Evolutionary conservation across 805 yeast species (phyloP).

Genomic region (Kuraishia hungarica): DNA sequence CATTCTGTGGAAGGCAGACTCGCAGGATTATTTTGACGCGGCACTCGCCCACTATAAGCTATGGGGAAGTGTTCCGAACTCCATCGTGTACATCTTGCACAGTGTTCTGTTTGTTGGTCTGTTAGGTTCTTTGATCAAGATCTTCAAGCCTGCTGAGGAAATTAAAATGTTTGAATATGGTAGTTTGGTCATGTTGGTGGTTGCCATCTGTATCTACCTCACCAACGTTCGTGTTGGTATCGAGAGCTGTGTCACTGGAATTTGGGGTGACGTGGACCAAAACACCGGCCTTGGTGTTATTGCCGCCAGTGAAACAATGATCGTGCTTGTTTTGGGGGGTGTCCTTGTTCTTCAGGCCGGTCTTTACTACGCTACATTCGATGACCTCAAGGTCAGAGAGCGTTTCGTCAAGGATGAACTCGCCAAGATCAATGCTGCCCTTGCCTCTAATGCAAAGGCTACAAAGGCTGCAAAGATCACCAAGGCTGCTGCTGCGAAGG

Average conservation of each 20-base stretch:
- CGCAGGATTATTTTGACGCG: constrained; percentile 43
- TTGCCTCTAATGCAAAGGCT: not conserved
- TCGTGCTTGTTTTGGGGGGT: constrained; percentile 64
- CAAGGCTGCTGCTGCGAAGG: constrained; percentile 1
- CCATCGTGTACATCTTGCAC: constrained; percentile 56
- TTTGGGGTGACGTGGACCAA: constrained; percentile 92
- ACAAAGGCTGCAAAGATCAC: not conserved
- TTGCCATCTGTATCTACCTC: constrained; percentile 70
- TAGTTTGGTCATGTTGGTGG: constrained; percentile 62
- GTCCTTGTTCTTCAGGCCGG: constrained; percentile 84
- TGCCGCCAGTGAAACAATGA: constrained; percentile 80
- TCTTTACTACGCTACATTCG: constrained; percentile 62
- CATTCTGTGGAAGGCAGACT: constrained; percentile 57
- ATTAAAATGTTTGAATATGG: constrained; percentile 87
- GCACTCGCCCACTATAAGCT: constrained; percentile 68
- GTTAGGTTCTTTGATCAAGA: constrained; percentile 63
- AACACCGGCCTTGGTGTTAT: constrained; percentile 83
- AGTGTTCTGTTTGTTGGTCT: constrained; percentile 56
- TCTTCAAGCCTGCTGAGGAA: constrained; percentile 83
- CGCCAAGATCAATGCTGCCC: constrained; percentile 1
- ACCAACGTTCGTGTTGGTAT: constrained; percentile 82
- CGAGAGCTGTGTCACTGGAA: constrained; percentile 55
- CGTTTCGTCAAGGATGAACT: constrained; percentile 16
- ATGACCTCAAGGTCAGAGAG: constrained; percentile 17
- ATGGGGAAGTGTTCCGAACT: constrained; percentile 60